These are phyloP conservation scores for Sugiyamaella lignohabitans DNA, from an alignment of 805 yeast genomes.

Conservation along the genomic window DNA sequence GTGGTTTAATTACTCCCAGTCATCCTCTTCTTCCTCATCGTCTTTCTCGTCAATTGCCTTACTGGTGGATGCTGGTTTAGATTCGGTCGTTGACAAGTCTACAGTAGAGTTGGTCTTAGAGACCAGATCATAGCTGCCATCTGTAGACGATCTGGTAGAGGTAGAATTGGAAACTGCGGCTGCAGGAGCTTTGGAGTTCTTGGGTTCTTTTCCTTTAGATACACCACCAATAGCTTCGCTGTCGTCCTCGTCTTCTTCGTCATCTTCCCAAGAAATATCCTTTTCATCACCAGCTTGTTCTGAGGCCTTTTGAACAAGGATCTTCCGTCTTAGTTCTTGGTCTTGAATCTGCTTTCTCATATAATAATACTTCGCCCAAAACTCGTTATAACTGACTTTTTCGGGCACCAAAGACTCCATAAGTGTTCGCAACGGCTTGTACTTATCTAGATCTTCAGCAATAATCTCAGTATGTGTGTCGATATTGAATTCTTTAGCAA, in stretches of 20 bases:
- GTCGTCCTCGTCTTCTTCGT: slow-evolving; percentile 37
- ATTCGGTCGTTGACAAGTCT: slow-evolving; percentile 25
- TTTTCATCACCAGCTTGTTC: slow-evolving; percentile 34
- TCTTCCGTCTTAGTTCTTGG: slow-evolving; percentile 61
- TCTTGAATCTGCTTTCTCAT: slow-evolving; percentile 47
- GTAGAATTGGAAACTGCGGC: slow-evolving; percentile 17
- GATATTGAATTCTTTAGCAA: slow-evolving; percentile 36
- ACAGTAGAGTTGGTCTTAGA: slow-evolving; percentile 34
- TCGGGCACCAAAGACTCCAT: slow-evolving; percentile 65
- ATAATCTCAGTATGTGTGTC: slow-evolving; percentile 48
- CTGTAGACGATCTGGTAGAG: slow-evolving; percentile 35
- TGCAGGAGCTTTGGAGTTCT: not conserved
- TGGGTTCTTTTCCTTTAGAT: slow-evolving; percentile 5
- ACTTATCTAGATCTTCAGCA: slow-evolving; percentile 40
- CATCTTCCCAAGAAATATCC: slow-evolving; percentile 32
- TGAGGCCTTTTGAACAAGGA: slow-evolving; percentile 42
- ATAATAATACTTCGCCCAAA: slow-evolving; percentile 71
- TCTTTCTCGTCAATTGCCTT: slow-evolving; percentile 12
- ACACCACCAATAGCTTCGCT: slow-evolving; percentile 9
- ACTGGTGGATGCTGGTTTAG: not conserved
- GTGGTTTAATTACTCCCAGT: slow-evolving; percentile 44
- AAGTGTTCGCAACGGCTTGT: slow-evolving; percentile 47
- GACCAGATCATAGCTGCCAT: slow-evolving; percentile 37
- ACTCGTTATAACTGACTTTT: slow-evolving; percentile 47
- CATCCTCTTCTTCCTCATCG: slow-evolving; percentile 46